These are phyloP conservation scores for Ustilaginoidea virens DNA, from an alignment of 2,329 filamentous ascomycete genomes.

Conservation along the genomic window DNA sequence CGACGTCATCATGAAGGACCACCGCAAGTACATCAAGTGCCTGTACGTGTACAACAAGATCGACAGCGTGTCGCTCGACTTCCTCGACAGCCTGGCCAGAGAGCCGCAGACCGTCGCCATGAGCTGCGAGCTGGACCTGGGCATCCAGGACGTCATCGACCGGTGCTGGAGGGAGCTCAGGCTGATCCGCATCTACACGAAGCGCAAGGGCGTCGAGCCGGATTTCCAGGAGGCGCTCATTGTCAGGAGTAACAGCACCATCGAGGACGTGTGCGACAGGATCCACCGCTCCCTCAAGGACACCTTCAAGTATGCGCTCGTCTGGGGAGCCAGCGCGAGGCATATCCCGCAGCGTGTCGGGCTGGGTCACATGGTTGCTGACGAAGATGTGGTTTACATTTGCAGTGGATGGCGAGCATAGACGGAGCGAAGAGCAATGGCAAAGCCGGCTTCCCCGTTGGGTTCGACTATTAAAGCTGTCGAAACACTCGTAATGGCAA, in stretches of 20 bases:
- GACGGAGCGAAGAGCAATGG: no score
- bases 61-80: slow-evolving; percentile 84
- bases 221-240: slow-evolving; percentile 87
- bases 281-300: slow-evolving; percentile 93
- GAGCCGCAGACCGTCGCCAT: slow-evolving; percentile 94
- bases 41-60: slow-evolving; percentile 99
- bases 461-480: no score
- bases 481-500: no score
- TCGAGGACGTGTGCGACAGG: slow-evolving; percentile 94
- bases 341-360: slow-evolving; percentile 92
- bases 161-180: slow-evolving; percentile 87
- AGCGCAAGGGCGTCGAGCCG: slow-evolving; percentile 83
- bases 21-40: slow-evolving; percentile 89
- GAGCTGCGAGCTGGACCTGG: slow-evolving; percentile 91
- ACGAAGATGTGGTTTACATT: slow-evolving; percentile 56
- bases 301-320: slow-evolving; percentile 95
- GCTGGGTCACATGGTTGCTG: slow-evolving; percentile 60
- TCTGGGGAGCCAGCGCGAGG: slow-evolving; percentile 92
- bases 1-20: slow-evolving; percentile 98
- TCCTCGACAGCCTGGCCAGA: slow-evolving; percentile 78
- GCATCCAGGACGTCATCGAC: slow-evolving; percentile 85
- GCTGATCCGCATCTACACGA: slow-evolving; percentile 88
- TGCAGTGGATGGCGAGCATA: slow-evolving; percentile 49
- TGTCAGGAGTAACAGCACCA: slow-evolving; percentile 71
- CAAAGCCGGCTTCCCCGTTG: no score